Evolutionary conservation across 2,329 filamentous ascomycete genomes (phyloP).

Genomic region (Epichloe brachyelytri): DNA sequence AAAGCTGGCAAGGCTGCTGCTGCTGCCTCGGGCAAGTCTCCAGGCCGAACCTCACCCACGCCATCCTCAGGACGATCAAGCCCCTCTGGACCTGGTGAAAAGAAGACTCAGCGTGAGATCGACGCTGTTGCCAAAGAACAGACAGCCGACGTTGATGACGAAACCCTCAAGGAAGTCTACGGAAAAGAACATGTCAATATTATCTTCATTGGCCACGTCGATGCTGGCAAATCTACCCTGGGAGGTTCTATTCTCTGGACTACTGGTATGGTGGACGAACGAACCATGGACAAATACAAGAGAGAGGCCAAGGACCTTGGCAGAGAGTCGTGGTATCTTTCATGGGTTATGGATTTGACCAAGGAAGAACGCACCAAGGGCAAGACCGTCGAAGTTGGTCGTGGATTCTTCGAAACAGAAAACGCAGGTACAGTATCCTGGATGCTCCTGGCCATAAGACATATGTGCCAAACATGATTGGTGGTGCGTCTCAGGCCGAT

Average conservation of each 20-base stretch:
- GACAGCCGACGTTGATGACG: constrained; percentile 55
- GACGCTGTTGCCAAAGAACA: constrained; percentile 79
- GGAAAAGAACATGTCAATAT: constrained; percentile 90
- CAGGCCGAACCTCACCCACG: constrained; percentile 66
- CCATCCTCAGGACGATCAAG: constrained; percentile 77
- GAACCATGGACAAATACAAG: constrained; percentile 97
- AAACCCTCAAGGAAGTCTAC: constrained; percentile 84
- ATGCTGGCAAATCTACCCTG: constrained; percentile 93
- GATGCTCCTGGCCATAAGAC: constrained; percentile 97
- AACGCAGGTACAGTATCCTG: constrained; percentile 92
- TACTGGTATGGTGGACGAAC: constrained; percentile 98
- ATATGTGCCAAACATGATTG: constrained; percentile 97
- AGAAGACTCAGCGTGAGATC: constrained; percentile 48
- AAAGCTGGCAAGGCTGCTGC: constrained; percentile 26
- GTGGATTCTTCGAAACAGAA: constrained; percentile 93
- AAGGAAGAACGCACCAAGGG: constrained; percentile 94
- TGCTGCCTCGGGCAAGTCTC: constrained; percentile 28
- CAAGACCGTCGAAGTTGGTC: constrained; percentile 94
- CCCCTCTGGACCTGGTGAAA: constrained; percentile 46
- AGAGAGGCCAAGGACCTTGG: constrained; percentile 90
- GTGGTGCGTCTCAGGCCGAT: constrained; percentile 83
- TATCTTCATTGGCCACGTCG: constrained; percentile 96
- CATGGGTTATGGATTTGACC: constrained; percentile 94
- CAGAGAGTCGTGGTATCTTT: constrained; percentile 96
- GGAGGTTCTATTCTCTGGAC: constrained; percentile 86